These are phyloP conservation scores for Boletellus sp. DNA, from an alignment of 1,284 basidiomycete species.

Conservation along the genomic window DNA sequence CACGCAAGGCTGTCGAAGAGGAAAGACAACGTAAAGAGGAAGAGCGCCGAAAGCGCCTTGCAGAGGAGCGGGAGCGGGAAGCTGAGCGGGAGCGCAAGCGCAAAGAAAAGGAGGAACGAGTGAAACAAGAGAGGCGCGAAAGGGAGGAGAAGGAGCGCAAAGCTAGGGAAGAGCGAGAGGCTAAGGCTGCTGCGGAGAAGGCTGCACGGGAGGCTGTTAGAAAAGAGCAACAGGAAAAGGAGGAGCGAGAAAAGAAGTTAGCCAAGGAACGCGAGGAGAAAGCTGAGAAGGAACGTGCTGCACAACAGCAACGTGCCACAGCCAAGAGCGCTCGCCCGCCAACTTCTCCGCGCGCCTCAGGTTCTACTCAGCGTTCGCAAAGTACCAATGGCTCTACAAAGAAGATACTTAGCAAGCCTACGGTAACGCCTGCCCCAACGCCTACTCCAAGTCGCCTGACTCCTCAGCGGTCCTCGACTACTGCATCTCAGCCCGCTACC, in stretches of 20 bases:
- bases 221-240: conserved; percentile 57
- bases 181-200: conserved; percentile 50
- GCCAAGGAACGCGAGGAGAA: conserved; percentile 62
- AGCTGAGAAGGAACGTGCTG: conserved; percentile 45
- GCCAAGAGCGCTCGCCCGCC: conserved; percentile 42
- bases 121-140: conserved; percentile 60
- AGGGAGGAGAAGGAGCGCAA: conserved; percentile 61
- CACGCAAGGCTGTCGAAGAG: conserved; percentile 74
- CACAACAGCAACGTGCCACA: conserved; percentile 41
- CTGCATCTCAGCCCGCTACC: conserved; percentile 33
- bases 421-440: conserved; percentile 28
- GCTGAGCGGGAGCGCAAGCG: conserved; percentile 63
- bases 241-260: conserved; percentile 53
- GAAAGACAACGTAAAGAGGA: conserved; percentile 77
- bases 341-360: conserved; percentile 49
- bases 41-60: conserved; percentile 68
- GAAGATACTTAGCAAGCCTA: conserved; percentile 48
- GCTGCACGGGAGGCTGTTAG: conserved; percentile 44
- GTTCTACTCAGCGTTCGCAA: conserved; percentile 44
- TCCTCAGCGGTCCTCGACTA: conserved; percentile 27
- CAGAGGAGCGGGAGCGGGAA: conserved; percentile 63
- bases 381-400: conserved; percentile 45
- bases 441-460: conserved; percentile 26
- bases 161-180: conserved; percentile 54
- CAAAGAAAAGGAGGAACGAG: conserved; percentile 63